Conservation (phyloP, 345 rosid species). For the Citrus cavaleriei region DNA sequence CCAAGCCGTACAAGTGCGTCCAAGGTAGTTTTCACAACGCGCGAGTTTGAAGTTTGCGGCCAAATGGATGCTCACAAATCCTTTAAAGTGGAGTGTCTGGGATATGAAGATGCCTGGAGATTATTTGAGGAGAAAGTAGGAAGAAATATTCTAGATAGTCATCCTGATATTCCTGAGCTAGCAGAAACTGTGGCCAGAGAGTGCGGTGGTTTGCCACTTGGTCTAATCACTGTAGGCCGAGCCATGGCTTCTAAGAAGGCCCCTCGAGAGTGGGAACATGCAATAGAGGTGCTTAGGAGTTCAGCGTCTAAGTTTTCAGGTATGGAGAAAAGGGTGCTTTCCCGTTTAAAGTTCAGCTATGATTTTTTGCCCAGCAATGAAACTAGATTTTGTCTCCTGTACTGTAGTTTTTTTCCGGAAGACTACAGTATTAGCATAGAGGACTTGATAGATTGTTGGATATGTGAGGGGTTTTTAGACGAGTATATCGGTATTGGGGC, state of each 20-base stretch:
- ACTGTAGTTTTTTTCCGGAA: constrained; percentile 19
- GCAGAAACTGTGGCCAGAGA: not conserved
- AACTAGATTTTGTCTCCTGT: not conserved
- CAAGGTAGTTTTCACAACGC: no score
- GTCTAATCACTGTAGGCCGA: not conserved
- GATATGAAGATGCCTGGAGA: no score
- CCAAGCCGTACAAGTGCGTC: no score
- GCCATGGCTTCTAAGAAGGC: not conserved
- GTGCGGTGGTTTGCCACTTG: constrained; percentile 6
- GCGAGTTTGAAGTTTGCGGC: no score
- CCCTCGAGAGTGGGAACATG: not conserved
- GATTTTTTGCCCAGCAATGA: not conserved
- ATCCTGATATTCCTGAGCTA: constrained; percentile 4
- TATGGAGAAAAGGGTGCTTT: not conserved
- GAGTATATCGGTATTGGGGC: not conserved
- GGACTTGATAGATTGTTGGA: constrained; percentile 19
- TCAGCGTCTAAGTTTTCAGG: not conserved
- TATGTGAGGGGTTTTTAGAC: constrained; percentile 25
- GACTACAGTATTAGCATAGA: not conserved
- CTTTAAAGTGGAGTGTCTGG: no score
- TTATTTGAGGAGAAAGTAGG: no score
- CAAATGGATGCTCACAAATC: no score
- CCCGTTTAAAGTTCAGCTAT: not conserved
- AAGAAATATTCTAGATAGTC: not conserved
- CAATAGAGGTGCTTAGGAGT: not conserved